Evolutionary conservation across 805 yeast genomes (phyloP).

Genomic region (Wickerhamomyces strasburgensis): DNA sequence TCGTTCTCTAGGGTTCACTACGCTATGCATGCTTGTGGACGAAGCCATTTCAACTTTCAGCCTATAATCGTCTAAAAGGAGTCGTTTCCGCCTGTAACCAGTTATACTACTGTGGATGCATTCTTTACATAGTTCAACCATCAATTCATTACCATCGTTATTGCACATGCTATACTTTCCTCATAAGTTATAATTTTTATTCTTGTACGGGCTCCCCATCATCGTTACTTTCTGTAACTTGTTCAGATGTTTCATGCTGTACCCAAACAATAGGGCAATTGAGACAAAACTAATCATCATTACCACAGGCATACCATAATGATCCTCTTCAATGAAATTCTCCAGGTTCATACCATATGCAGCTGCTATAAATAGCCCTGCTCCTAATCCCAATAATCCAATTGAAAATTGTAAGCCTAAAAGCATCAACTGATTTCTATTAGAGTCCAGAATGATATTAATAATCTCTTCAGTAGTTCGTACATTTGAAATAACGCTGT

Average conservation of each 20-base stretch:
- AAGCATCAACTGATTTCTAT: constrained; percentile 88
- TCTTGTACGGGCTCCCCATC: constrained; percentile 36
- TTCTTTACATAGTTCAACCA: too few relatives aligned
- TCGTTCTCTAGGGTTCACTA: too few relatives aligned
- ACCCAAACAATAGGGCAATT: constrained; percentile 41
- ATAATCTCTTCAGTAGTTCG: constrained; percentile 93
- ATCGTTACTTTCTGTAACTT: constrained; percentile 71
- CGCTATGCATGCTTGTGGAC: too few relatives aligned
- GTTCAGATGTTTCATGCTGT: constrained; percentile 53
- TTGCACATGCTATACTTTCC: too few relatives aligned
- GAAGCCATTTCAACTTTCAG: too few relatives aligned
- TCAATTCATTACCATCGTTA: too few relatives aligned
- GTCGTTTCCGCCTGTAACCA: too few relatives aligned
- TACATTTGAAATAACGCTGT: constrained; percentile 73
- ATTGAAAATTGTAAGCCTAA: constrained; percentile 79
- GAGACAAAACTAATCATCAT: constrained; percentile 37
- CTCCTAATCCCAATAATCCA: constrained; percentile 77
- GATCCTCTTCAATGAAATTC: constrained; percentile 82
- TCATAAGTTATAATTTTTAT: neutral
- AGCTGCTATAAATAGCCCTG: constrained; percentile 76
- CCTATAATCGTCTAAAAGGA: too few relatives aligned
- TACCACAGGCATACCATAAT: constrained; percentile 60
- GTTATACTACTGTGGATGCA: too few relatives aligned
- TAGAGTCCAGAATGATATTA: constrained; percentile 87
- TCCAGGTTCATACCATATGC: constrained; percentile 94